Evolutionary conservation across 306 rosid genomes (phyloP).

Genomic region (Ochetophila trinervis): DNA sequence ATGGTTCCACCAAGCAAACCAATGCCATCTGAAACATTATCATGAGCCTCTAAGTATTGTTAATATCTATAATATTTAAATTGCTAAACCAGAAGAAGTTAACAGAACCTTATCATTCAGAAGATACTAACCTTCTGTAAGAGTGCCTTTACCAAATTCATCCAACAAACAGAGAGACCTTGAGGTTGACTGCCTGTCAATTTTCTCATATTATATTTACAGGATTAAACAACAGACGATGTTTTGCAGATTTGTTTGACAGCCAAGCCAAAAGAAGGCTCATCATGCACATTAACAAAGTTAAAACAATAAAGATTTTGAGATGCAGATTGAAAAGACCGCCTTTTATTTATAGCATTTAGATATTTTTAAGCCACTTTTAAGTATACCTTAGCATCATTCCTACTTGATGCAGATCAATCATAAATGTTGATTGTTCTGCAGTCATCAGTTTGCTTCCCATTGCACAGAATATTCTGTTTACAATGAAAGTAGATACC

Average conservation of each 20-base stretch:
- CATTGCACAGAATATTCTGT: conserved; percentile 90
- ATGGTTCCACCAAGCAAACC: conserved; percentile 95
- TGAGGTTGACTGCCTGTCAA: conserved; percentile 81
- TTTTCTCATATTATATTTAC: conserved; percentile 5
- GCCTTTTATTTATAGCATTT: background rate
- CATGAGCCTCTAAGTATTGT: conserved; percentile 18
- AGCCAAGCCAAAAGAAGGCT: background rate
- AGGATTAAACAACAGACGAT: background rate
- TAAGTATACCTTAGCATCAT: conserved; percentile 82
- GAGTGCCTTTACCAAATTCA: conserved; percentile 98
- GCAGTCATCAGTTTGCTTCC: conserved; percentile 93
- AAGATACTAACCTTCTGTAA: conserved; percentile 81
- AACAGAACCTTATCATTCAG: conserved; percentile 1
- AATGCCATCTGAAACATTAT: conserved; percentile 67
- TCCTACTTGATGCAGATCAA: conserved; percentile 95
- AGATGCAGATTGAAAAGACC: background rate
- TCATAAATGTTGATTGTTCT: conserved; percentile 90
- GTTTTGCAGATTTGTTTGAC: background rate
- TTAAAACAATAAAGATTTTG: background rate
- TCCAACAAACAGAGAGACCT: conserved; percentile 76
- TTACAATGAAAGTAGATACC: conserved; percentile 9
- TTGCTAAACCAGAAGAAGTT: conserved; percentile 11
- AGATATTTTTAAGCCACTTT: conserved; percentile 1
- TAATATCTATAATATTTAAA: conserved; percentile 19
- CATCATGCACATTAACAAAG: background rate